phyloP scores from a whole-genome alignment of 2,329 filamentous ascomycete species.

The Dactylonectria macrodidyma region DNA sequence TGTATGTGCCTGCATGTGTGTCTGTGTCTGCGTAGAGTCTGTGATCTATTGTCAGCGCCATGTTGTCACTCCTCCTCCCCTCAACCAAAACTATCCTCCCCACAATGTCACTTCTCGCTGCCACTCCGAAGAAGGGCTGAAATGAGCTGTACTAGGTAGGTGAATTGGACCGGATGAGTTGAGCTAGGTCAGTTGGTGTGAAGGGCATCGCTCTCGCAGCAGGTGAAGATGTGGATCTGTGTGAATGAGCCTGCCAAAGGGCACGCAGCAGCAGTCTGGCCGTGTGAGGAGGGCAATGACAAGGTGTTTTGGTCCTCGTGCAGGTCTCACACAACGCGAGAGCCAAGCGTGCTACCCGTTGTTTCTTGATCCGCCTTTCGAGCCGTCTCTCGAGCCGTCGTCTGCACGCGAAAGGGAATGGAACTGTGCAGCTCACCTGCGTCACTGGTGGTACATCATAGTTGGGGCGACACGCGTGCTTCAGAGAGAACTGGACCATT shows the following conservation, averaged over 20 bases:
- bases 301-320: conserved; percentile 28
- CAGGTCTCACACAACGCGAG: conserved; percentile 42
- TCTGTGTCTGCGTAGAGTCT: background rate
- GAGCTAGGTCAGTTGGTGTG: conserved; percentile 6
- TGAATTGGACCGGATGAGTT: too few species aligned
- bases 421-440: background rate
- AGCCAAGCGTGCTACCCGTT: background rate
- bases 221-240: conserved; percentile 42
- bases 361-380: background rate
- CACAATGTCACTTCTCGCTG: background rate
- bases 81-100: background rate
- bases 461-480: conserved; percentile 3
- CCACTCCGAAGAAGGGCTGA: conserved; percentile 16
- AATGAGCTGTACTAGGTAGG: too few species aligned
- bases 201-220: conserved; percentile 15
- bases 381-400: background rate
- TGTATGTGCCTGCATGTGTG: background rate
- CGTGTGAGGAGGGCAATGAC: conserved; percentile 36
- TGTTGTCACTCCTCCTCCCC: background rate
- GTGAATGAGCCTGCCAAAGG: conserved; percentile 20
- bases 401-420: background rate
- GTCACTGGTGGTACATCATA: conserved; percentile 5
- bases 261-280: conserved; percentile 29
- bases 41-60: conserved; percentile 19
- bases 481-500: conserved; percentile 7